Conservation (phyloP, 768 basidiomycete genomes). For the Brasilioporus rufonigricans region DNA sequence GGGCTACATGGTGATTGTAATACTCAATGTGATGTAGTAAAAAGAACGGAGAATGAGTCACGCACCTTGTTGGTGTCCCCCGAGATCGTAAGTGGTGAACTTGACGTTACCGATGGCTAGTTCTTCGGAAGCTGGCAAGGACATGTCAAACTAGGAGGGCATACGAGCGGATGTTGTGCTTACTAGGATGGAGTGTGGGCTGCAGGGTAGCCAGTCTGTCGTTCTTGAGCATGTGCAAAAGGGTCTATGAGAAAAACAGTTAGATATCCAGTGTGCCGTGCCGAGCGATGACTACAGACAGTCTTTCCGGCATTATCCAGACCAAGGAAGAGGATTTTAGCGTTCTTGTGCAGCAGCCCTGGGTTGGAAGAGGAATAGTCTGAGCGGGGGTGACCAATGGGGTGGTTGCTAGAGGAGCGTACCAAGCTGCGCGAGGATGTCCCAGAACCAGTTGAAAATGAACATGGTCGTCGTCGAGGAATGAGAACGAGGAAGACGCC, state of each 20-base stretch:
- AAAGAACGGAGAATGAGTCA: not conserved
- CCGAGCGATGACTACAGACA: slow-evolving; percentile 44
- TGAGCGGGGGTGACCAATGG: not conserved
- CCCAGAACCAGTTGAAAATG: slow-evolving; percentile 95
- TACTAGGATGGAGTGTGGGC: slow-evolving; percentile 97
- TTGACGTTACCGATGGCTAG: slow-evolving; percentile 98
- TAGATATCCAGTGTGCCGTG: not conserved
- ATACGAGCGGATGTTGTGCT: slow-evolving; percentile 25
- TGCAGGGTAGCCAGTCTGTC: slow-evolving; percentile 96
- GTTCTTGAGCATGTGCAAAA: slow-evolving; percentile 99
- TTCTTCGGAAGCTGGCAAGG: slow-evolving; percentile 85
- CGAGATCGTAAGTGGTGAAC: slow-evolving; percentile 98
- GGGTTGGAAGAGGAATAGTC: not conserved
- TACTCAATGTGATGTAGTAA: not conserved
- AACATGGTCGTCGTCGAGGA: slow-evolving; percentile 53
- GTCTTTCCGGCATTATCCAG: slow-evolving; percentile 99
- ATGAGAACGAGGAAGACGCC: slow-evolving; percentile 22
- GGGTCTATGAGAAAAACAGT: slow-evolving; percentile 53
- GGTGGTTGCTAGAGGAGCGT: slow-evolving; percentile 23
- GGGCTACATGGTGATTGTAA: slow-evolving; percentile 48
- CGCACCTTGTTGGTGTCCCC: slow-evolving; percentile 94
- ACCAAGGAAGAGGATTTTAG: slow-evolving; percentile 98
- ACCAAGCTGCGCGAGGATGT: slow-evolving; percentile 93
- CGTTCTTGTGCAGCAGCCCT: slow-evolving; percentile 97
- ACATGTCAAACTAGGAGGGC: slow-evolving; percentile 7